These are phyloP conservation scores for Gossypium davidsonii DNA, from an alignment of 441 rosid species.

Conservation along the genomic window DNA sequence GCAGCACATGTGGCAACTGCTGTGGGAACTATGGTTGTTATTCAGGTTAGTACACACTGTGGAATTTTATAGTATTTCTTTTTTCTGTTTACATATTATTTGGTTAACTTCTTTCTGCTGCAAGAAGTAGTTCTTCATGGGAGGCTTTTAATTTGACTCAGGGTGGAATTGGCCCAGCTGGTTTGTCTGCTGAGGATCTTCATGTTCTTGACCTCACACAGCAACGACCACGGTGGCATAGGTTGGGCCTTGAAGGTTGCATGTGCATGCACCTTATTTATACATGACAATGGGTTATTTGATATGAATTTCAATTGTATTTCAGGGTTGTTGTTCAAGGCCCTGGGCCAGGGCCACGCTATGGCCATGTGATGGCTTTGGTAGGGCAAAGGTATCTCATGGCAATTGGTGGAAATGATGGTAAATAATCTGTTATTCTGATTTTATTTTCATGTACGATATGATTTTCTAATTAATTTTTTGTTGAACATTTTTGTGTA, in stretches of 20 bases:
- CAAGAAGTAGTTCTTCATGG: slow-evolving; percentile 15
- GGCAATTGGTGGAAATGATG: slow-evolving; percentile 93
- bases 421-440: slow-evolving; percentile 27
- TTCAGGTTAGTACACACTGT: slow-evolving; percentile 54
- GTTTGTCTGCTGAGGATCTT: slow-evolving; percentile 98
- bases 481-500: slow-evolving; percentile 16
- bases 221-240: slow-evolving; percentile 94
- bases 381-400: slow-evolving; percentile 98
- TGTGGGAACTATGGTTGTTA: slow-evolving; percentile 98
- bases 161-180: slow-evolving; percentile 99
- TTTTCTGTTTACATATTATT: background rate
- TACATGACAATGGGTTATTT: slow-evolving; percentile 13
- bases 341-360: slow-evolving; percentile 99
- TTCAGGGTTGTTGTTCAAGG: slow-evolving; percentile 97
- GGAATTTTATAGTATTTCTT: background rate
- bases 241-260: slow-evolving; percentile 35
- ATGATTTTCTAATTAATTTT: background rate
- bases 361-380: slow-evolving; percentile 99
- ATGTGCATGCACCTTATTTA: slow-evolving; percentile 1
- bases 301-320: slow-evolving; percentile 20
- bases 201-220: slow-evolving; percentile 98
- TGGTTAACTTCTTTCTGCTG: background rate
- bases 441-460: background rate
- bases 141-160: slow-evolving; percentile 26
- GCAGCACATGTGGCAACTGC: slow-evolving; percentile 99